Conservation (phyloP, 1,284 basidiomycete genomes). For the Cutaneotrichosporon sp. region DNA sequence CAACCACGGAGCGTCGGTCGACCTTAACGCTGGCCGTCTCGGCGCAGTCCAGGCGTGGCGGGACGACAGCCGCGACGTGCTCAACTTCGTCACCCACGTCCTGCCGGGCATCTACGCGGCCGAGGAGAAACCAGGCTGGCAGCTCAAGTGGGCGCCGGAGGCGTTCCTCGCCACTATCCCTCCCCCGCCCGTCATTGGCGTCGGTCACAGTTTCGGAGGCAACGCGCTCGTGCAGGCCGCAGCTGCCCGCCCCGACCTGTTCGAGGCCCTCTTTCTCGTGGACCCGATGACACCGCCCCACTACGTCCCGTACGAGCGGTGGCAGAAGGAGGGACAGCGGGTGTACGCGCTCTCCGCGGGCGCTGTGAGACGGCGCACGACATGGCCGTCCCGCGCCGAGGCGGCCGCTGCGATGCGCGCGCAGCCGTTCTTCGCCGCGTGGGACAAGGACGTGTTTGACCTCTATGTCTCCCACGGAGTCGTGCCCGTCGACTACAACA, state of each 20-base stretch:
- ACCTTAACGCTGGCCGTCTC: slow-evolving; percentile 59
- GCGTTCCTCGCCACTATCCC: no score
- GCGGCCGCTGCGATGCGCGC: slow-evolving; percentile 51
- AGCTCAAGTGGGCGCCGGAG: slow-evolving; percentile 51
- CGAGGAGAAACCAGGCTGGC: slow-evolving; percentile 20
- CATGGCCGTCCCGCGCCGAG: slow-evolving; percentile 5
- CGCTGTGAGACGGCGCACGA: slow-evolving; percentile 51
- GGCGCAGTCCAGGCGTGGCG: slow-evolving; percentile 42
- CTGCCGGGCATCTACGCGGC: slow-evolving; percentile 31
- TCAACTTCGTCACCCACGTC: slow-evolving; percentile 47
- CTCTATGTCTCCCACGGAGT: slow-evolving; percentile 65
- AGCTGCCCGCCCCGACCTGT: slow-evolving; percentile 61
- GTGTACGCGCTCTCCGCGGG: slow-evolving; percentile 33
- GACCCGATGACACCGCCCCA: slow-evolving; percentile 57
- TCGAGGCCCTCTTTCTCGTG: slow-evolving; percentile 67
- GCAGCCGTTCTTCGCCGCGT: slow-evolving; percentile 41
- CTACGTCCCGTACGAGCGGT: slow-evolving; percentile 1
- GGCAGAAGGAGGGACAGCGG: background rate
- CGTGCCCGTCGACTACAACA: slow-evolving; percentile 37
- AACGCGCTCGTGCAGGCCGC: slow-evolving; percentile 61
- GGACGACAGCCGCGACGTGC: slow-evolving; percentile 48
- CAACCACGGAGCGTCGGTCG: slow-evolving; percentile 67
- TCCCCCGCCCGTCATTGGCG: slow-evolving; percentile 49
- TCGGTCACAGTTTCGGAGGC: slow-evolving; percentile 80
- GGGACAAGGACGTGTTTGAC: slow-evolving; percentile 60